These are phyloP conservation scores for Euphorbia peplus DNA, from an alignment of 345 rosid genomes.

Conservation along the genomic window DNA sequence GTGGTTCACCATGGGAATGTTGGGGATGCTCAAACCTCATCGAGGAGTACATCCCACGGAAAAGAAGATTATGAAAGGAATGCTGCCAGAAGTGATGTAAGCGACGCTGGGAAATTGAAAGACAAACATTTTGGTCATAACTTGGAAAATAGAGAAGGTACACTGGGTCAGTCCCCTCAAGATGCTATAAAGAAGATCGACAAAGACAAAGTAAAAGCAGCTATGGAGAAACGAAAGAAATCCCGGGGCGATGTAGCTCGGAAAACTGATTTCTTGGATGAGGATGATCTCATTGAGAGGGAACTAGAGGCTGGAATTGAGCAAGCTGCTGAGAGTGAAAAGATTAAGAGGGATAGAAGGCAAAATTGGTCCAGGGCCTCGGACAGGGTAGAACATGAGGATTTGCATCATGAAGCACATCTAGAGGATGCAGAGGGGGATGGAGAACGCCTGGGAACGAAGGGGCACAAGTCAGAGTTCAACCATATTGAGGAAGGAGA, in stretches of 20 bases:
- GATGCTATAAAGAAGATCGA: slow-evolving; percentile 29
- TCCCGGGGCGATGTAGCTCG: slow-evolving; percentile 23
- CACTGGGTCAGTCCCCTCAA: slow-evolving; percentile 18
- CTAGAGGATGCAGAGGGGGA: slow-evolving; percentile 12
- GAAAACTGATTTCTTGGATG: slow-evolving; percentile 21
- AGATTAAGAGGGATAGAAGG: slow-evolving; percentile 21
- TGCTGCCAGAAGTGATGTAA: slow-evolving; percentile 10
- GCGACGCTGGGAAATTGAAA: slow-evolving; percentile 17
- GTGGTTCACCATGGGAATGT: slow-evolving; percentile 7
- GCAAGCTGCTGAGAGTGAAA: slow-evolving; percentile 25
- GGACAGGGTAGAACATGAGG: slow-evolving; percentile 10
- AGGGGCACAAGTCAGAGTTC: too few species aligned
- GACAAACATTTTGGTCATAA: slow-evolving; percentile 15
- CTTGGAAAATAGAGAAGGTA: slow-evolving; percentile 20
- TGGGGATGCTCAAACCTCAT: slow-evolving; percentile 10
- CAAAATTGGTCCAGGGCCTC: slow-evolving; percentile 21
- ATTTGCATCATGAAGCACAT: too few species aligned
- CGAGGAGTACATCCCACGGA: slow-evolving; percentile 1
- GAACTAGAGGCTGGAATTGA: slow-evolving; percentile 31
- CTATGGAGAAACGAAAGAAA: slow-evolving; percentile 20
- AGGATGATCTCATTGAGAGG: slow-evolving; percentile 32
- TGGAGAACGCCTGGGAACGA: slow-evolving; percentile 17
- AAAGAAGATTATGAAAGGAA: slow-evolving; percentile 20
- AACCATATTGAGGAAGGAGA: slow-evolving; percentile 86
- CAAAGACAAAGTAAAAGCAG: slow-evolving; percentile 27